Evolutionary conservation across 2,329 filamentous ascomycete genomes (phyloP).

Genomic region (Venturia effusa): DNA sequence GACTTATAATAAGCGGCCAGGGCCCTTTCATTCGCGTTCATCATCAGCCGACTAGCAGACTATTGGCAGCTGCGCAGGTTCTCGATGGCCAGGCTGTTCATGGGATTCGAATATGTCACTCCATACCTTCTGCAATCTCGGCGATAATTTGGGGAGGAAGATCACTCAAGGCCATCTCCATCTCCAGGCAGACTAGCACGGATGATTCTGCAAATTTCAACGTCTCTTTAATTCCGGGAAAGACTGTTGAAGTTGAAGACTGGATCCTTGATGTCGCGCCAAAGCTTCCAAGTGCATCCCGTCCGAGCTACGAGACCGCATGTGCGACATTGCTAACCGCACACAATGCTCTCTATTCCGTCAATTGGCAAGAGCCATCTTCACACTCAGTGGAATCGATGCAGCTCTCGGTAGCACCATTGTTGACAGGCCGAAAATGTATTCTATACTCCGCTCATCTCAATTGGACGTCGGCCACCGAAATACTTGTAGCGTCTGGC

Average conservation of each 20-base stretch:
- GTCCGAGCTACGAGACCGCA: neutral
- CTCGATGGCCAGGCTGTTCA: slow-evolving; percentile 65
- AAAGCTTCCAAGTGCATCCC: neutral
- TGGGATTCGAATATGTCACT: slow-evolving; percentile 46
- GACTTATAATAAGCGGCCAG: slow-evolving; percentile 29
- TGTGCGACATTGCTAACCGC: slow-evolving; percentile 61
- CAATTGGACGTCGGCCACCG: slow-evolving; percentile 45
- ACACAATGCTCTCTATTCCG: slow-evolving; percentile 66
- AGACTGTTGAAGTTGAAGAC: slow-evolving; percentile 19
- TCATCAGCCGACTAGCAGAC: slow-evolving; percentile 18
- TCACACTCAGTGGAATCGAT: slow-evolving; percentile 17
- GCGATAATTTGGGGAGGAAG: slow-evolving; percentile 27
- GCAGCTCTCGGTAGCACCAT: slow-evolving; percentile 35
- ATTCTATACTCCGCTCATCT: slow-evolving; percentile 81
- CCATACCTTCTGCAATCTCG: slow-evolving; percentile 15
- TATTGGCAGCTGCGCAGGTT: slow-evolving; percentile 25
- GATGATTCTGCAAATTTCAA: slow-evolving; percentile 16
- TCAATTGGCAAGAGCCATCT: slow-evolving; percentile 21
- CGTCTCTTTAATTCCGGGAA: slow-evolving; percentile 13
- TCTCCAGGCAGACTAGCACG: neutral
- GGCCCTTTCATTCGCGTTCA: slow-evolving; percentile 32
- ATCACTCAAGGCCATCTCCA: slow-evolving; percentile 37
- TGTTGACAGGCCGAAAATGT: slow-evolving; percentile 60
- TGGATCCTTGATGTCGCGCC: slow-evolving; percentile 21
- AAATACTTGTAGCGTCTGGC: slow-evolving; percentile 69